phyloP scores from a whole-genome alignment of 192 early-diverging fungal species.

The Hyaloraphidium curvatum region DNA sequence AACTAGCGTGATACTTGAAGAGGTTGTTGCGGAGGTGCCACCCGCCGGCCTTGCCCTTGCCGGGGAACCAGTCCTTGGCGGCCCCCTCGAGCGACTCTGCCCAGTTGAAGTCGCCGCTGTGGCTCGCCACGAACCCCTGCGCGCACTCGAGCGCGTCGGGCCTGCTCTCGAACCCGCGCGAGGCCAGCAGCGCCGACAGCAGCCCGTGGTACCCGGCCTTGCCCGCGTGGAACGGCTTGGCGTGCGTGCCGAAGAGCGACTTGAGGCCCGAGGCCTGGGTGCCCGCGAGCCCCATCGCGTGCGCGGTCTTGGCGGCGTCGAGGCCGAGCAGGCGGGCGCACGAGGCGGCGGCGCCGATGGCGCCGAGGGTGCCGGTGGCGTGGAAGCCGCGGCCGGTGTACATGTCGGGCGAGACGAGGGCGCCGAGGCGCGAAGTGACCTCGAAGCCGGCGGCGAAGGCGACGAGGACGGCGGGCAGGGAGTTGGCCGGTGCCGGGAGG shows the following conservation, averaged over 20 bases:
- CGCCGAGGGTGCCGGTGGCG: not conserved
- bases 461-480: no score
- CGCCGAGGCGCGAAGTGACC: not conserved
- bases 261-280: not conserved
- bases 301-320: not conserved
- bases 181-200: not conserved
- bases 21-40: not conserved
- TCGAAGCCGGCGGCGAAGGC: not conserved
- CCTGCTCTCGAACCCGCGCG: not conserved
- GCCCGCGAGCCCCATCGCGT: not conserved
- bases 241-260: not conserved
- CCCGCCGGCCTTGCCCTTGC: not conserved
- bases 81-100: not conserved
- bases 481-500: not conserved
- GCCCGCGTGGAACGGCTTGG: not conserved
- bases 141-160: not conserved
- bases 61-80: not conserved
- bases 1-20: not conserved
- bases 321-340: not conserved
- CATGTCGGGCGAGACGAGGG: not conserved
- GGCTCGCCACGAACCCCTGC: not conserved
- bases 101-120: not conserved
- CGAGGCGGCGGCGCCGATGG: not conserved
- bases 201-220: not conserved
- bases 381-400: not conserved